These are phyloP conservation scores for Pyracantha coccinea DNA, from an alignment of 331 rosid species.

Conservation along the genomic window DNA sequence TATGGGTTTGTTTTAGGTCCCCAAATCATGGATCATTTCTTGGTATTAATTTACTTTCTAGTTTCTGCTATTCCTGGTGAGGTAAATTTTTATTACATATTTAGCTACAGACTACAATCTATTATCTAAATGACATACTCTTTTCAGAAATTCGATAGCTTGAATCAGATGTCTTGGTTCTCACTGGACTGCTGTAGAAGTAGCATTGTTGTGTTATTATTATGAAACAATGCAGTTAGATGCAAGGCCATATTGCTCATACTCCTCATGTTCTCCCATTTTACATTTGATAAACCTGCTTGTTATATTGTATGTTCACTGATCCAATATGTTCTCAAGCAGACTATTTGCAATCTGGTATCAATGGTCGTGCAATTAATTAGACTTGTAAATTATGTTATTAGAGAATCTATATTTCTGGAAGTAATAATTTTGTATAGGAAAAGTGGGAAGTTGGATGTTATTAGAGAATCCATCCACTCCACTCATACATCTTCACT, in stretches of 20 bases:
- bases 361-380: not conserved
- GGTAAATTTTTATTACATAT: not conserved
- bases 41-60: too few species aligned
- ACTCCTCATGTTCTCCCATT: not conserved
- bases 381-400: not conserved
- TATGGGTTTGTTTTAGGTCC: constrained; percentile 4
- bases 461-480: too few species aligned
- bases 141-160: not conserved
- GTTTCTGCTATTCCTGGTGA: not conserved
- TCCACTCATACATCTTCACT: not conserved
- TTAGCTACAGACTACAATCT: not conserved
- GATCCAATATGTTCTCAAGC: not conserved
- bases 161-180: not conserved
- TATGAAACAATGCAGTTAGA: not conserved
- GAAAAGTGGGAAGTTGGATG: too few species aligned
- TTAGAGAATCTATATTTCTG: not conserved
- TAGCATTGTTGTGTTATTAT: not conserved
- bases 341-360: not conserved
- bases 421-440: not conserved
- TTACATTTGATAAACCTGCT: not conserved
- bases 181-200: not conserved
- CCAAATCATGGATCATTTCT: not conserved
- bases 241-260: not conserved
- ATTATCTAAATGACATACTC: not conserved
- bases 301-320: not conserved